Conservation (phyloP, 345 rosid species). For the Eucalyptus rudis region DNA sequence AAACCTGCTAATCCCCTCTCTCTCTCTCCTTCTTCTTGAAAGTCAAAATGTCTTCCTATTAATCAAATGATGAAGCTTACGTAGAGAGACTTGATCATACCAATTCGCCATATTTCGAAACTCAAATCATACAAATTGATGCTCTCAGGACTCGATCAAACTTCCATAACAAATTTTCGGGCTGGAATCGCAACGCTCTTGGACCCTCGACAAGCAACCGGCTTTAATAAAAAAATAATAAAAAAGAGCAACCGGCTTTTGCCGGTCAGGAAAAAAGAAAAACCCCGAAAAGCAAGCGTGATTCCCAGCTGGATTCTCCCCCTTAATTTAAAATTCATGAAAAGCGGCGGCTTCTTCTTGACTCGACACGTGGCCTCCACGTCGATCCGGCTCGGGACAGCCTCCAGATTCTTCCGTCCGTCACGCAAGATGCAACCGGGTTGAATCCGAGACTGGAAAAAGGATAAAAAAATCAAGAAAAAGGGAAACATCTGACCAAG, state of each 20-base stretch:
- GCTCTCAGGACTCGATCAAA: accelerated
- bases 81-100: neutral
- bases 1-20: neutral
- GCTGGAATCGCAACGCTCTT: neutral
- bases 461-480: neutral
- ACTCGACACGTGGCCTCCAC: neutral
- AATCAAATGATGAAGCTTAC: neutral
- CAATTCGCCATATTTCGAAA: neutral
- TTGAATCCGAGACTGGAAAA: neutral
- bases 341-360: neutral
- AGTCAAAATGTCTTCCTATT: no score
- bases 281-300: neutral
- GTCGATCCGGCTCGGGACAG: neutral
- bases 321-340: neutral
- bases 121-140: neutral
- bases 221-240: no score
- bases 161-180: neutral
- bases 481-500: neutral
- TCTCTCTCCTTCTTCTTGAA: neutral
- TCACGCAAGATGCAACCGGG: neutral
- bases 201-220: no score
- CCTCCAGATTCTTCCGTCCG: neutral
- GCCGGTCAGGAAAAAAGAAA: neutral
- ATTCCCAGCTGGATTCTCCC: neutral
- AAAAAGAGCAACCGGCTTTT: neutral